phyloP scores from a whole-genome alignment of 2,329 filamentous ascomycete genomes.

The Pseudonectria buxi region DNA sequence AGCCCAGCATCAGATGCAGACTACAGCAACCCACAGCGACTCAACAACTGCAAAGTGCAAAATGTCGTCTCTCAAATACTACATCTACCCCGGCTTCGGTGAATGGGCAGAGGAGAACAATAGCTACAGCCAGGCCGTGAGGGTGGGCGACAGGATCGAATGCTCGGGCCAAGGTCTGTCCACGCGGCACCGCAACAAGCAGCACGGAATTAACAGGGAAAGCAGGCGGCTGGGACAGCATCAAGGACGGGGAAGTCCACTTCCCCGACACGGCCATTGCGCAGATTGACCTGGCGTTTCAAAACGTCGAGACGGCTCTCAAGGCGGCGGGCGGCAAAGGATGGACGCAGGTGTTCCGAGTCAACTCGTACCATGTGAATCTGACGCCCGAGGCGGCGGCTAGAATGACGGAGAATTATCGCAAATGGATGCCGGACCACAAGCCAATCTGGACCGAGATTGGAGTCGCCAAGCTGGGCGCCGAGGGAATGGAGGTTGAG shows the following conservation, averaged over 20 bases:
- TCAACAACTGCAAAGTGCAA: not conserved
- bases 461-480: slow-evolving; percentile 40
- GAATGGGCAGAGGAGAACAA: slow-evolving; percentile 25
- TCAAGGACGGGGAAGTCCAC: slow-evolving; percentile 16
- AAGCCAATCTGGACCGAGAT: slow-evolving; percentile 45
- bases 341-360: slow-evolving; percentile 43
- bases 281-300: slow-evolving; percentile 44
- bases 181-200: not conserved
- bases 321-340: slow-evolving; percentile 45
- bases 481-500: slow-evolving; percentile 46
- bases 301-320: slow-evolving; percentile 45
- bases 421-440: slow-evolving; percentile 43
- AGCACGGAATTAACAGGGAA: not conserved
- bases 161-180: slow-evolving; percentile 38
- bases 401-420: slow-evolving; percentile 37
- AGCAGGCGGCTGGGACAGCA: slow-evolving; percentile 26
- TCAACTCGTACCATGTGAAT: slow-evolving; percentile 37
- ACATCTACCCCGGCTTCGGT: slow-evolving; percentile 22
- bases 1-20: too few relatives aligned
- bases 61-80: slow-evolving; percentile 27
- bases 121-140: slow-evolving; percentile 41
- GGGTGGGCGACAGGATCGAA: slow-evolving; percentile 41
- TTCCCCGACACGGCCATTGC: slow-evolving; percentile 30
- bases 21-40: too few relatives aligned
- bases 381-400: slow-evolving; percentile 31